A percentile compares a stretch with the other conserved stretches of the same genome.
Evolutionary conservation across 306 rosid species (phyloP).

Genomic region (Pueraria montana): DNA sequence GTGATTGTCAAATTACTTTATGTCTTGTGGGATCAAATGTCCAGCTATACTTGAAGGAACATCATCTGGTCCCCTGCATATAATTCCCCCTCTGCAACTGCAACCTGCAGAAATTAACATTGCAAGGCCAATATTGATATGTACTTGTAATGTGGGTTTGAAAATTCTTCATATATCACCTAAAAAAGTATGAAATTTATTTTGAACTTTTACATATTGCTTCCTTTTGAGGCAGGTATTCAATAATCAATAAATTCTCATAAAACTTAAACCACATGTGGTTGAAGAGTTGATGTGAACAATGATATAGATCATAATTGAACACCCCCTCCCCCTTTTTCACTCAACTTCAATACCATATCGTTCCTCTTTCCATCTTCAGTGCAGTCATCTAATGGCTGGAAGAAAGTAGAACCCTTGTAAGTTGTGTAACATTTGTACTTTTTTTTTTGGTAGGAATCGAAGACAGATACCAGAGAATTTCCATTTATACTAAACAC

Average conservation of each 20-base stretch:
- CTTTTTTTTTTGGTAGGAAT: too few relatives aligned
- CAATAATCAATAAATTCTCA: neutral
- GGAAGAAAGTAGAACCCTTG: conserved; percentile 27
- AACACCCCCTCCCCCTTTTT: neutral
- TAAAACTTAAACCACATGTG: neutral
- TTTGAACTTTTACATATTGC: conserved; percentile 11
- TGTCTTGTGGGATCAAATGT: conserved; percentile 10
- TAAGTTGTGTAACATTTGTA: conserved; percentile 4
- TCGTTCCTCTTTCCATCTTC: conserved; percentile 4
- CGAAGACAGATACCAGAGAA: too few relatives aligned
- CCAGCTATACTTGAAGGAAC: neutral
- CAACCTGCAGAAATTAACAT: conserved; percentile 2
- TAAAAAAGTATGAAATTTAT: neutral
- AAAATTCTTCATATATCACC: neutral
- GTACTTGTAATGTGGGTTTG: conserved; percentile 20
- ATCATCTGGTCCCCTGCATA: neutral
- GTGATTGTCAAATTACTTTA: conserved; percentile 17
- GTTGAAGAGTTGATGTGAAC: conserved; percentile 26
- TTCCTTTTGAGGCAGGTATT: conserved; percentile 37
- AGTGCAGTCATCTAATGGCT: conserved; percentile 19
- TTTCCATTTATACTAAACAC: too few relatives aligned
- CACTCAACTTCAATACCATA: neutral
- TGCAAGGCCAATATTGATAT: neutral
- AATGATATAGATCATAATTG: neutral
- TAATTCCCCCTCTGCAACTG: neutral